A percentile compares a stretch with the other conserved stretches of the same genome.
phyloP scores from a whole-genome alignment of 2,329 filamentous ascomycete genomes.

The Cylindrodendrum hubeiense region DNA sequence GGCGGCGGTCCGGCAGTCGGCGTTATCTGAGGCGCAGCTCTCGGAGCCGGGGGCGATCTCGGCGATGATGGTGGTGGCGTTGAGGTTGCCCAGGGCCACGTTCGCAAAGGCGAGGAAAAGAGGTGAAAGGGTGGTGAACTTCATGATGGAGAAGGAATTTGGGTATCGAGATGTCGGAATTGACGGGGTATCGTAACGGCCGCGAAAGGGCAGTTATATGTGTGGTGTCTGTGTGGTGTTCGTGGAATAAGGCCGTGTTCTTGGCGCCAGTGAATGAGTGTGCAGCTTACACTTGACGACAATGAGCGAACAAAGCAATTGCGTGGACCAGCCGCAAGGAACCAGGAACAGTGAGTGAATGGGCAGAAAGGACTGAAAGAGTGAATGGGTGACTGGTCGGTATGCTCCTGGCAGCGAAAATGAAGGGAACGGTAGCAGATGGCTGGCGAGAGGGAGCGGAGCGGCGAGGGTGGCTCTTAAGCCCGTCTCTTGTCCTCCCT shows the following conservation, averaged over 20 bases:
- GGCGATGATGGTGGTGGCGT: constrained; percentile 56
- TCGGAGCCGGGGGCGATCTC: constrained; percentile 69
- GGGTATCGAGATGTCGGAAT: not conserved
- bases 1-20: constrained; percentile 75
- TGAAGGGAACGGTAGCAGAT: not conserved
- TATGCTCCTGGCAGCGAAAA: constrained; percentile 11
- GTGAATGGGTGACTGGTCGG: not conserved
- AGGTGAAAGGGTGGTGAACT: constrained; percentile 38
- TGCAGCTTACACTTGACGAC: not conserved
- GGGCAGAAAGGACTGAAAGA: constrained; percentile 1
- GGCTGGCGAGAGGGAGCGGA: not conserved
- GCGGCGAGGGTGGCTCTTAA: not conserved
- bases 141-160: constrained; percentile 37
- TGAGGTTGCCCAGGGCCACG: constrained; percentile 34
- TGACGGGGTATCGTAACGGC: not conserved
- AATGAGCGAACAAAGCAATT: constrained; percentile 6
- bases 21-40: constrained; percentile 62
- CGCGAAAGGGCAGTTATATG: not conserved
- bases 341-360: constrained; percentile 2
- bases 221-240: no score
- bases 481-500: not conserved
- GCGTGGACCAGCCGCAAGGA: constrained; percentile 13
- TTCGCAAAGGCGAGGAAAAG: constrained; percentile 32
- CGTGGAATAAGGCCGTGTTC: constrained; percentile 1
- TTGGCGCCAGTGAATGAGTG: constrained; percentile 12